A percentile compares a stretch with the other conserved stretches of the same genome.
Evolutionary conservation across 169 alveolate species (phyloP).

Genomic region (Eimeria necatrix): DNA sequence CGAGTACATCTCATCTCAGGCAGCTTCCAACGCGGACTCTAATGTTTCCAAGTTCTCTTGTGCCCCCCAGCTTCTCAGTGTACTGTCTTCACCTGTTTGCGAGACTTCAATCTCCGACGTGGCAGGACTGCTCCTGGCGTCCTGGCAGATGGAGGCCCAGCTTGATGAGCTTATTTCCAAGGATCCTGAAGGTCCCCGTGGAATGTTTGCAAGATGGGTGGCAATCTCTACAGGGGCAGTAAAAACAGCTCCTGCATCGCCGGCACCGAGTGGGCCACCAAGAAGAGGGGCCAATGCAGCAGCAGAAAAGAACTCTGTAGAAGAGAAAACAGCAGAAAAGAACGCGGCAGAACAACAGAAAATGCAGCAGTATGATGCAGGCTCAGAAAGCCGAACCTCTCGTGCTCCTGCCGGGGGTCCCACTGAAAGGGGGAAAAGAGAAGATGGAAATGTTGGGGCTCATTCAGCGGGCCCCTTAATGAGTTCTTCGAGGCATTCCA

Average conservation of each 20-base stretch:
- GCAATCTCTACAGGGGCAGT: conserved; percentile 15
- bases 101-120: conserved; percentile 29
- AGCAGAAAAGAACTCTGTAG: background rate
- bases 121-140: conserved; percentile 40
- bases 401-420: background rate
- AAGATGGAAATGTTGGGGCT: no score
- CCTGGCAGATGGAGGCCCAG: conserved; percentile 61
- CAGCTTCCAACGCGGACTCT: background rate
- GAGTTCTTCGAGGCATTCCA: background rate
- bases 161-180: conserved; percentile 5
- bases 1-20: background rate
- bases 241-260: background rate
- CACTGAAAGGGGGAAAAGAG: no score
- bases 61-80: background rate
- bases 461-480: background rate
- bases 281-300: background rate
- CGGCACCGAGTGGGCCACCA: background rate
- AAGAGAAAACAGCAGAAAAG: background rate
- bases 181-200: conserved; percentile 36
- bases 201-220: conserved; percentile 66
- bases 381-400: no score
- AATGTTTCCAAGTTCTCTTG: background rate
- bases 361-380: no score
- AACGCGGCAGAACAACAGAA: background rate
- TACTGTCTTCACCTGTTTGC: conserved; percentile 27